A percentile compares a stretch with the other conserved stretches of the same genome.
Evolutionary conservation across 2,329 filamentous ascomycete species (phyloP).

Genomic region (Cercospora berteroae): DNA sequence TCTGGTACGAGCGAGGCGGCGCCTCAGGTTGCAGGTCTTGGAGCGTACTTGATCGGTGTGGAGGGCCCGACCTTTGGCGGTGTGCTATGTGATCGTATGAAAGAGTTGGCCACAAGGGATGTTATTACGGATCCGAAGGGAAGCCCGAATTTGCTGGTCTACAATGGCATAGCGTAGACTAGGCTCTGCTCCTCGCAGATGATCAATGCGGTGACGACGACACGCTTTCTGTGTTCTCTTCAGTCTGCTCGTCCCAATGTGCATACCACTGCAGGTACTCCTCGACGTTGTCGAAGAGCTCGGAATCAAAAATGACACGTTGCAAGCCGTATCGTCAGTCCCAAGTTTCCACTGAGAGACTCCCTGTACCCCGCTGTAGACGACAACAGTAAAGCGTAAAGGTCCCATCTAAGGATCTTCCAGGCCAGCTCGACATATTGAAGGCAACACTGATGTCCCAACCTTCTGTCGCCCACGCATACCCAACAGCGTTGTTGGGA

Average conservation of each 20-base stretch:
- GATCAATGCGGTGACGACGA: background rate
- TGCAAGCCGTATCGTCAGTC: background rate
- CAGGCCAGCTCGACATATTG: background rate
- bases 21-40: background rate
- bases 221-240: background rate
- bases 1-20: background rate
- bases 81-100: conserved; percentile 49
- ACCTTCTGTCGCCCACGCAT: background rate
- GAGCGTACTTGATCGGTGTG: background rate
- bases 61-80: conserved; percentile 40
- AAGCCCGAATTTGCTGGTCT: background rate
- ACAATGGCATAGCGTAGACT: background rate
- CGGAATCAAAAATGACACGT: background rate
- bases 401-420: background rate
- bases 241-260: background rate
- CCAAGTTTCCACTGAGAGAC: background rate
- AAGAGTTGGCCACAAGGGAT: conserved; percentile 39
- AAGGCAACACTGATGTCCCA: background rate
- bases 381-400: background rate
- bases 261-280: background rate
- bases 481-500: background rate
- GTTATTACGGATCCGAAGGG: background rate
- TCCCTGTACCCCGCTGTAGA: background rate
- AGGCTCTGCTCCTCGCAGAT: background rate
- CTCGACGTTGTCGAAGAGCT: background rate